These are phyloP conservation scores for Cryphonectria nitschkei DNA, from an alignment of 2,329 filamentous ascomycete genomes.

Conservation along the genomic window DNA sequence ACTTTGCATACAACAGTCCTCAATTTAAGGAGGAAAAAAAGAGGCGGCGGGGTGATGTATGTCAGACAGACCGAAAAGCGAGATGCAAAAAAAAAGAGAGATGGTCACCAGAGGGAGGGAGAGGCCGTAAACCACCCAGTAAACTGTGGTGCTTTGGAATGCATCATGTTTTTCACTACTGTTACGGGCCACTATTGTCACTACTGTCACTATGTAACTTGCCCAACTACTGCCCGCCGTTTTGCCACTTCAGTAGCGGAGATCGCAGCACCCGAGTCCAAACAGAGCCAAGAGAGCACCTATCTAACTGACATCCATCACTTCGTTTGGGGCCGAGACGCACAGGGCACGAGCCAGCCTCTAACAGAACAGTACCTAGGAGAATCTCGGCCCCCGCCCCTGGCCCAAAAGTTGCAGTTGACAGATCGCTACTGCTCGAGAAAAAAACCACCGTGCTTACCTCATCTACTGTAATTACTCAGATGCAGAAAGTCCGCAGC, in stretches of 20 bases:
- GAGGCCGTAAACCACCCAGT: constrained; percentile 17
- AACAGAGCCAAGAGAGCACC: neutral
- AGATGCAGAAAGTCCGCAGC: too few species aligned
- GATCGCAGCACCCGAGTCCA: neutral
- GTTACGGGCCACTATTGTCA: neutral
- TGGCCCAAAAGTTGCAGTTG: too few species aligned
- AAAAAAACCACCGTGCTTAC: too few species aligned
- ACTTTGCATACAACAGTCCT: neutral
- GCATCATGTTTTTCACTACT: neutral
- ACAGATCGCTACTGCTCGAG: too few species aligned
- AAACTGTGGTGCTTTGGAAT: neutral
- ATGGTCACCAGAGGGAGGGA: neutral
- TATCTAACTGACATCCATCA: too few species aligned
- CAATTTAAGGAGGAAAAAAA: neutral
- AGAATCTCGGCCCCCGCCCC: too few species aligned
- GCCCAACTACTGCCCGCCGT: neutral
- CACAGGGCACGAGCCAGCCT: neutral
- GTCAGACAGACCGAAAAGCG: neutral
- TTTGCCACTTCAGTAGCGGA: neutral
- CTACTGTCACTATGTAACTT: neutral
- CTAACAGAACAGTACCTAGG: too few species aligned
- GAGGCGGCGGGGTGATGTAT: neutral
- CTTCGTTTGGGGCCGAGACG: too few species aligned
- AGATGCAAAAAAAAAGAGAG: neutral
- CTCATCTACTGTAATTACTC: neutral